Evolutionary conservation across 1,284 basidiomycete species (phyloP), one percentile per base, ranked within the genome.

Genomic region (Lentinula novae-zelandiae): DNA sequence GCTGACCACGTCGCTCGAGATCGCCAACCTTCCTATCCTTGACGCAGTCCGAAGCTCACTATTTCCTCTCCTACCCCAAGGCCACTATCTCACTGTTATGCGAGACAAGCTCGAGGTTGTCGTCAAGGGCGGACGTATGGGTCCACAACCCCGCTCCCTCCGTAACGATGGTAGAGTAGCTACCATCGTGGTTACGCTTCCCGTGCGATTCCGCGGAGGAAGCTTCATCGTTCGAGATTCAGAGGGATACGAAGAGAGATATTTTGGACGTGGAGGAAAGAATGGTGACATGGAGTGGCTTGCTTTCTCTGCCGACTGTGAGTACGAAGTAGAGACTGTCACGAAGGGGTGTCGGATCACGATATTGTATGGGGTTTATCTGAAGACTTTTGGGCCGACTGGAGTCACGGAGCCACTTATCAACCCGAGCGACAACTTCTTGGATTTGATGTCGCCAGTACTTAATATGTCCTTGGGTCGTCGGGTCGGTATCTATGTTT

Each of bases 1-100:
- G 12, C 73, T 91, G 54, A 90, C 87, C 0, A 78, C 86, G 12
- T 87, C 90, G 0, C 81, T 92, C 65, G 90, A 92, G 67, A 80
- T 92, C 63, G 82, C 89, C 12, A 90, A 87, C 69, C 88, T 90
- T 68, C 90, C 90, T 1, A 86, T 92, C 67, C 80, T 92, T 61
- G 89, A 91, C 65, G 85, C 90, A 0, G 77, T 91, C 36, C 84
- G 85, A 54, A 84, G 77, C 61, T 78, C 85, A 0, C 75, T 92
- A 17, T 91, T 92, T 72, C 88, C 89, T 0, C 76, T 80, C 38
- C 76, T 91, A 12, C 83, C 88, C 2, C 70, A 76, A 0, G 89
- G 89, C 1, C 84, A 89, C 67, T 85, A 88, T 70, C 82, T 92
- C 64, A 83, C 83, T 39, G 83, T 84, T 0, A 72, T 84, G 15